These are phyloP conservation scores for Lichtheimia hyalospora DNA, from an alignment of 371 early-diverging fungal species.

Conservation along the genomic window DNA sequence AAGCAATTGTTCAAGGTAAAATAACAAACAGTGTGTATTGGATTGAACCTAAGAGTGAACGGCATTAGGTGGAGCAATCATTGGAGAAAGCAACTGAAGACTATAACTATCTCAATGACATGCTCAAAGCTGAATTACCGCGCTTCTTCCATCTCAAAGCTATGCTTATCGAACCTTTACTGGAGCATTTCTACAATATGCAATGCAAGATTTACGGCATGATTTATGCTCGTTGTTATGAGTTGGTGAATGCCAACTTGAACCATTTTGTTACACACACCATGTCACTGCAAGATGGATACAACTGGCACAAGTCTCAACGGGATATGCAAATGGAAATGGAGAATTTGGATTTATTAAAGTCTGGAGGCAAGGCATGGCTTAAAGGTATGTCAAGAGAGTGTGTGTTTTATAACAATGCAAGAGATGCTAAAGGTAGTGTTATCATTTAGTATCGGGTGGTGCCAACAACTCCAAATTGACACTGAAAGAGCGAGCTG, in stretches of 20 bases:
- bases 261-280: constrained; percentile 32
- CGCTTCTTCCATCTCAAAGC: constrained; percentile 55
- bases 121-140: constrained; percentile 70
- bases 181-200: constrained; percentile 66
- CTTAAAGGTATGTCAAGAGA: constrained; percentile 4
- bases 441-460: constrained; percentile 20
- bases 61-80: constrained; percentile 47
- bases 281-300: constrained; percentile 35
- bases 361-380: constrained; percentile 46
- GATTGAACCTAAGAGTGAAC: no score
- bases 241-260: constrained; percentile 39
- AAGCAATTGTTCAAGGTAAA: constrained; percentile 63
- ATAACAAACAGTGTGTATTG: no score
- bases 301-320: constrained; percentile 27
- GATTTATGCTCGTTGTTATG: constrained; percentile 52
- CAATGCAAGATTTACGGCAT: constrained; percentile 65
- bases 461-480: constrained; percentile 31
- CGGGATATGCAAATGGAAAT: constrained; percentile 29
- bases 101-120: constrained; percentile 67
- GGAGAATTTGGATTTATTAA: constrained; percentile 33
- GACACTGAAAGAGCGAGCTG: constrained; percentile 38
- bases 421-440: no score
- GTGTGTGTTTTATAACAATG: no score
- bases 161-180: constrained; percentile 73
- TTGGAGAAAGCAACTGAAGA: constrained; percentile 75